Evolutionary conservation across 768 basidiomycete genomes (phyloP).

Genomic region (Leucosporidium scottii): DNA sequence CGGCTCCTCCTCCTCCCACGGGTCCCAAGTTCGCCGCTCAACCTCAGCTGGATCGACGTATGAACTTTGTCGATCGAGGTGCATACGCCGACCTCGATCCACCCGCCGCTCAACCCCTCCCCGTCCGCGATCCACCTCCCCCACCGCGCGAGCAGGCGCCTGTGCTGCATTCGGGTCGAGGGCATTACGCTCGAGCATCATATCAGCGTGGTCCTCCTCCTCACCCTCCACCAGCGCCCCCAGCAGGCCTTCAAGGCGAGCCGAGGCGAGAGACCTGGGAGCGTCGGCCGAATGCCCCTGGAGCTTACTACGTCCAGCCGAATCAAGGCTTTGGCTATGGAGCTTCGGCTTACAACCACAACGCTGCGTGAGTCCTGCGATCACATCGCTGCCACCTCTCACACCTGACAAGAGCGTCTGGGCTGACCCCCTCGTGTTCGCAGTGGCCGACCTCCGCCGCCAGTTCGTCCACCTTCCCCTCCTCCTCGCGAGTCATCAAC

Average conservation of each 20-base stretch:
- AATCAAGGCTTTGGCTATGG: background rate
- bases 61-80: background rate
- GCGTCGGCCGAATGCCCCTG: background rate
- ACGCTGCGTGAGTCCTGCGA: background rate
- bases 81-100: background rate
- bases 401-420: background rate
- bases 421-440: background rate
- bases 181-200: background rate
- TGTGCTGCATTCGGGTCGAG: background rate
- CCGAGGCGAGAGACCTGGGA: background rate
- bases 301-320: background rate
- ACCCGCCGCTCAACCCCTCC: background rate
- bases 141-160: background rate
- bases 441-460: background rate
- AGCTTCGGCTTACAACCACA: background rate
- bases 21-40: background rate
- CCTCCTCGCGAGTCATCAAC: background rate
- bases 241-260: background rate
- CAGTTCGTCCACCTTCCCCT: background rate
- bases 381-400: background rate
- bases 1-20: background rate
- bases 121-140: background rate
- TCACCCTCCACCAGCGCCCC: background rate
- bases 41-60: background rate
- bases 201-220: background rate